phyloP scores from a whole-genome alignment of 2,329 filamentous ascomycete species.

The Colletotrichum gigasporum region DNA sequence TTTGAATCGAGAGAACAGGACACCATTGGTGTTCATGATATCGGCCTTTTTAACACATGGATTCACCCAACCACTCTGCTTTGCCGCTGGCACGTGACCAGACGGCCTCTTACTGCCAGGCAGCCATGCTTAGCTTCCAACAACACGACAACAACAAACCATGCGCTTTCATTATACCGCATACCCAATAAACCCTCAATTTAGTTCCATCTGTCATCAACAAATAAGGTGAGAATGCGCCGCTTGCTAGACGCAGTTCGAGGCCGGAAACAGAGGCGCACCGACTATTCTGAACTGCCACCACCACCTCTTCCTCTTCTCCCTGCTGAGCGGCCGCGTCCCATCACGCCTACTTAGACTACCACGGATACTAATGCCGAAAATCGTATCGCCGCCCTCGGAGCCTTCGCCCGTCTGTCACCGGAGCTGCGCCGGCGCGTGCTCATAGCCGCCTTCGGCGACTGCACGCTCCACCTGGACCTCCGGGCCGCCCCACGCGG shows the following conservation, averaged over 20 bases:
- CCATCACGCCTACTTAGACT: background rate
- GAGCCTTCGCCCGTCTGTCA: conserved; percentile 37
- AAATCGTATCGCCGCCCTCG: background rate
- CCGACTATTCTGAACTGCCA: background rate
- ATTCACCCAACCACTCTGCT: too few relatives aligned
- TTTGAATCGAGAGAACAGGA: too few relatives aligned
- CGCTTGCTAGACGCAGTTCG: conserved; percentile 8
- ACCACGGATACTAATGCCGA: background rate
- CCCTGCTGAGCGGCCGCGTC: background rate
- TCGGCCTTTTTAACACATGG: too few relatives aligned
- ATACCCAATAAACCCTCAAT: too few relatives aligned
- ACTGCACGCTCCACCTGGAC: conserved; percentile 37
- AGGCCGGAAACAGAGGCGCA: background rate
- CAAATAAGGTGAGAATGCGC: background rate
- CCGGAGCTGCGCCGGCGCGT: conserved; percentile 45
- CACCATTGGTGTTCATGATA: too few relatives aligned
- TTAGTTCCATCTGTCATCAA: conserved; percentile 28
- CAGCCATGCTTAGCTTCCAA: too few relatives aligned
- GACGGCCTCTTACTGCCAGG: too few relatives aligned
- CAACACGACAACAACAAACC: too few relatives aligned
- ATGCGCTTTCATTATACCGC: too few relatives aligned
- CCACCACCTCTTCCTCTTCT: background rate
- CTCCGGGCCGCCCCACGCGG: conserved; percentile 20
- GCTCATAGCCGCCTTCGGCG: conserved; percentile 36
- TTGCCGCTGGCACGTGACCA: too few relatives aligned